A percentile compares a stretch with the other conserved stretches of the same genome.
phyloP scores from a whole-genome alignment of 1,284 basidiomycete species.

The Sphagnurus paluster region DNA sequence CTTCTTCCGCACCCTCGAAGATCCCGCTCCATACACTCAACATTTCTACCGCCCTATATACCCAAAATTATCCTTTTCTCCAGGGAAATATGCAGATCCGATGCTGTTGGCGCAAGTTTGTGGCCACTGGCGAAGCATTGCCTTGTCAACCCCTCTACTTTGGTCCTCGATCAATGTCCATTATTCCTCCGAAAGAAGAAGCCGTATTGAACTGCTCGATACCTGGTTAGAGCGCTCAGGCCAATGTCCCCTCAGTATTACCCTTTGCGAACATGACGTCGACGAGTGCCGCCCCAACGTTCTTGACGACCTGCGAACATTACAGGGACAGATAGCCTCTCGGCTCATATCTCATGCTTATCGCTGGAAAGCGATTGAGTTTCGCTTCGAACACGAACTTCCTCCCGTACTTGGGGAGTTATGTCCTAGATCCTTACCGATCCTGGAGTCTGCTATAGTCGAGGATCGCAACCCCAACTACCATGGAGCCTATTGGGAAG shows the following conservation, averaged over 20 bases:
- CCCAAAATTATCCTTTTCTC: conserved; percentile 4
- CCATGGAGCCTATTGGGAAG: background rate
- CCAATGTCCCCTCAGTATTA: conserved; percentile 5
- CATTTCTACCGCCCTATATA: background rate
- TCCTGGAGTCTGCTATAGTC: conserved; percentile 9
- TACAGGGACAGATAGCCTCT: conserved; percentile 5
- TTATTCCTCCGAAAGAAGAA: conserved; percentile 7
- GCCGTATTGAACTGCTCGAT: conserved; percentile 1
- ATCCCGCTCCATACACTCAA: background rate
- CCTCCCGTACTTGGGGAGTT: conserved; percentile 2
- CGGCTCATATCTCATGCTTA: conserved; percentile 4
- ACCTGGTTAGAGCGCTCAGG: conserved; percentile 8
- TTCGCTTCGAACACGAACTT: conserved; percentile 1
- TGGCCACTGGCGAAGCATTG: conserved; percentile 7
- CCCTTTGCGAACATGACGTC: background rate
- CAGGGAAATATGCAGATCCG: conserved; percentile 5
- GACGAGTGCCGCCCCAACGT: background rate
- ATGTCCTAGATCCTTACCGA: background rate
- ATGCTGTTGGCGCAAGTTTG: conserved; percentile 14
- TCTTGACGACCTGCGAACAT: background rate
- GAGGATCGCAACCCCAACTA: background rate
- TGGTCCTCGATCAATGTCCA: conserved; percentile 13
- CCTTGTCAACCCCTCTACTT: conserved; percentile 6
- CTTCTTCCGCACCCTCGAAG: background rate
- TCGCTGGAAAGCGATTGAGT: conserved; percentile 14